A percentile compares a stretch with the other conserved stretches of the same genome.
phyloP scores from a whole-genome alignment of 352 stramenopile species.

The Pythium sp. region DNA sequence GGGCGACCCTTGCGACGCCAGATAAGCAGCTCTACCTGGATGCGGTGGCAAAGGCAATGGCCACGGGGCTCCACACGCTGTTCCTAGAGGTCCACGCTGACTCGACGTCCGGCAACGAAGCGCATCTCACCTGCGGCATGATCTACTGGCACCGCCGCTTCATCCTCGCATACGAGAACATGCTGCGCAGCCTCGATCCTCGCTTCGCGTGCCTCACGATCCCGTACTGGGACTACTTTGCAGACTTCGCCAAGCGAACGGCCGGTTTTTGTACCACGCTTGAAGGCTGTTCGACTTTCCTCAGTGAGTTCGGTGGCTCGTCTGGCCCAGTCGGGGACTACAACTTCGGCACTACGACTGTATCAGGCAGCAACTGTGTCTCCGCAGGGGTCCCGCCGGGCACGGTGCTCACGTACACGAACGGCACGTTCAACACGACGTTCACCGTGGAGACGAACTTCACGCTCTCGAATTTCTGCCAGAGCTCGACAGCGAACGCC shows the following conservation, averaged over 20 bases:
- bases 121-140: constrained; percentile 47
- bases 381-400: background rate
- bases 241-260: constrained; percentile 51
- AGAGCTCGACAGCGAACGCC: constrained; percentile 36
- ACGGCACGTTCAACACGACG: constrained; percentile 4
- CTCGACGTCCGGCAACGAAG: constrained; percentile 32
- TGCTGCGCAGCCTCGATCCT: constrained; percentile 61
- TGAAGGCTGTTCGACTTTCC: constrained; percentile 55
- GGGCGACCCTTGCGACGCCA: constrained; percentile 30
- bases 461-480: constrained; percentile 44
- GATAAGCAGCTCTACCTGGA: constrained; percentile 70
- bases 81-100: constrained; percentile 62
- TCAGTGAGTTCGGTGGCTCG: constrained; percentile 62
- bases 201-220: constrained; percentile 67
- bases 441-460: constrained; percentile 17
- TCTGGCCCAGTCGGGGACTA: constrained; percentile 13
- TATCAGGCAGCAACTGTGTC: constrained; percentile 24
- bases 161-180: constrained; percentile 70
- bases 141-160: constrained; percentile 73
- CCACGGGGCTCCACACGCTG: constrained; percentile 40
- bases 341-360: constrained; percentile 22
- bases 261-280: constrained; percentile 35
- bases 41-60: constrained; percentile 56
- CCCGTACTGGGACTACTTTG: constrained; percentile 80
- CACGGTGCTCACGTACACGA: constrained; percentile 13